A percentile compares a stretch with the other conserved stretches of the same genome.
Evolutionary conservation across 345 rosid species (phyloP).

Genomic region (Linum trigynum): DNA sequence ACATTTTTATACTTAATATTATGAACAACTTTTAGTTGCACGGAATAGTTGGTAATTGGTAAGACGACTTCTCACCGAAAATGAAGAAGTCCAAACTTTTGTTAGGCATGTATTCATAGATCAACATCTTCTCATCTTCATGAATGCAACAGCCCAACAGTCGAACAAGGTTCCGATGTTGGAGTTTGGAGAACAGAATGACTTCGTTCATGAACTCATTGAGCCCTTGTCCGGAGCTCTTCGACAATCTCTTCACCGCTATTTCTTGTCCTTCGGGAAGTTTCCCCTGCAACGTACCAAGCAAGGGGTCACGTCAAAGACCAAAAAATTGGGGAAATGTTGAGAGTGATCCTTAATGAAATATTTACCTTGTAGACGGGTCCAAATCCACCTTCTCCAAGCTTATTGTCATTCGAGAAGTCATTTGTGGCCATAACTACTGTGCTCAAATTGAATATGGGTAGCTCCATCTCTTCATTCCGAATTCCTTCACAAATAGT

Average conservation of each 20-base stretch:
- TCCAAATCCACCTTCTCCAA: conserved; percentile 19
- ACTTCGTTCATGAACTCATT: conserved; percentile 4
- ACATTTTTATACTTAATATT: background rate
- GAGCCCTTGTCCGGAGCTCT: background rate
- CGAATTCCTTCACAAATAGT: background rate
- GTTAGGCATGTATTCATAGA: background rate
- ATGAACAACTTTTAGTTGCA: no score
- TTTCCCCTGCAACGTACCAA: background rate
- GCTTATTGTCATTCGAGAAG: background rate
- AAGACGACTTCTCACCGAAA: background rate
- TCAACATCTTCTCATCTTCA: background rate
- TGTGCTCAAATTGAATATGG: conserved; percentile 12
- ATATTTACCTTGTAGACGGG: conserved; percentile 18
- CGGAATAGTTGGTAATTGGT: background rate
- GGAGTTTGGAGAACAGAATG: background rate
- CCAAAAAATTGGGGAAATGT: background rate
- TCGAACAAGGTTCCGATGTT: background rate
- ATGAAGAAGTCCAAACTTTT: conserved; percentile 5
- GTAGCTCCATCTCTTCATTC: conserved; percentile 17
- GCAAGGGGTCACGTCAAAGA: background rate
- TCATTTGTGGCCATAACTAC: conserved; percentile 13
- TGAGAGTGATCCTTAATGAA: background rate
- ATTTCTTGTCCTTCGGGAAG: background rate
- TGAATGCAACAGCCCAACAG: background rate
- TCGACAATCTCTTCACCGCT: conserved; percentile 4